Conservation (phyloP, 768 basidiomycete genomes). For the Rhizopogon vinicolor region DNA sequence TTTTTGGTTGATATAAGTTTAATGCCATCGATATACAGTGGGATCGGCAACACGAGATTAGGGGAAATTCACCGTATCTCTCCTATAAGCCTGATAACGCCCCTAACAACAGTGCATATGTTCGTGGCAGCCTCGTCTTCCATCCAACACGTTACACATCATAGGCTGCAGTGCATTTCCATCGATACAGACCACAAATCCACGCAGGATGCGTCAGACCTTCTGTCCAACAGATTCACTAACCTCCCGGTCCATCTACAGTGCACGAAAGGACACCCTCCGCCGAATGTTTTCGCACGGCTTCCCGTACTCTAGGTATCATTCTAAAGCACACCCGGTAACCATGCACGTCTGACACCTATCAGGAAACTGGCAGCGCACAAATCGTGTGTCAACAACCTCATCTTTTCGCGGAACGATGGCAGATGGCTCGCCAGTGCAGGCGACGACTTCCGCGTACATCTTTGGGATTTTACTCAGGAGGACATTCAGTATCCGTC, state of each 20-base stretch:
- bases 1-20: too few species aligned
- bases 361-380: constrained; percentile 38
- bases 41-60: too few species aligned
- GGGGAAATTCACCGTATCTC: too few species aligned
- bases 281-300: constrained; percentile 17
- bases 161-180: constrained; percentile 25
- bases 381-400: constrained; percentile 59
- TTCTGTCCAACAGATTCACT: too few species aligned
- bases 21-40: too few species aligned
- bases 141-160: too few species aligned
- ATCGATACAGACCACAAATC: too few species aligned
- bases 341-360: constrained; percentile 2
- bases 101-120: too few species aligned
- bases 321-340: not conserved
- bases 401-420: constrained; percentile 54
- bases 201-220: too few species aligned
- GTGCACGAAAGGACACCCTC: constrained; percentile 15
- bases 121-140: too few species aligned
- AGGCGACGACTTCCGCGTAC: constrained; percentile 56
- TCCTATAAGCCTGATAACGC: too few species aligned
- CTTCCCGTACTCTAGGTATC: constrained; percentile 31
- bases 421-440: constrained; percentile 64
- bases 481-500: constrained; percentile 44
- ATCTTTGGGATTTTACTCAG: constrained; percentile 66
- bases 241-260: constrained; percentile 7